A percentile compares a stretch with the other conserved stretches of the same genome.
Conservation (phyloP, 2,329 filamentous ascomycete genomes). For the Paramyrothecium roridum region DNA sequence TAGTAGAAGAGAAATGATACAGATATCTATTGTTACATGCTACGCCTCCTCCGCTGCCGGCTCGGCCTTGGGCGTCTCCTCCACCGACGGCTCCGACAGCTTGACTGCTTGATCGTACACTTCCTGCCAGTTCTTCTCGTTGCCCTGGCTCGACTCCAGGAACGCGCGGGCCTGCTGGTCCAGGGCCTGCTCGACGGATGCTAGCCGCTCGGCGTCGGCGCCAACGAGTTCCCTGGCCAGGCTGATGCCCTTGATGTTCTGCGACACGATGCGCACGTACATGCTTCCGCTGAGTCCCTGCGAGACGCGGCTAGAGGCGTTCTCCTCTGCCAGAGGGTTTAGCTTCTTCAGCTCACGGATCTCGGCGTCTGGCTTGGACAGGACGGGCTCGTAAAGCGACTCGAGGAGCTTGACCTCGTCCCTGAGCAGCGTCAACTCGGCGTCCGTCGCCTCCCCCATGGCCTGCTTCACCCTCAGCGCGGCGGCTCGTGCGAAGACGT, state of each 20-base stretch:
- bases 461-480: conserved; percentile 19
- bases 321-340: conserved; percentile 14
- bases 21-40: conserved; percentile 8
- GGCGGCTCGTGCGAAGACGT: conserved; percentile 24
- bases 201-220: conserved; percentile 25
- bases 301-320: conserved; percentile 1
- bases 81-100: neutral
- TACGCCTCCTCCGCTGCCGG: neutral
- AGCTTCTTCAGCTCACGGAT: conserved; percentile 19
- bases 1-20: conserved; percentile 16
- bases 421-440: conserved; percentile 17
- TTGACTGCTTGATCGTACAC: conserved; percentile 14
- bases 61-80: neutral
- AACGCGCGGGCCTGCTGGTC: conserved; percentile 31
- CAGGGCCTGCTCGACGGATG: conserved; percentile 34
- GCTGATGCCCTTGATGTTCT: conserved; percentile 39
- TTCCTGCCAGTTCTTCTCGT: conserved; percentile 13
- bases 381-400: conserved; percentile 19
- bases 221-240: conserved; percentile 38
- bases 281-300: conserved; percentile 17
- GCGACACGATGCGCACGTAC: conserved; percentile 22
- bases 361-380: neutral
- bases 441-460: conserved; percentile 16
- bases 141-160: conserved; percentile 8
- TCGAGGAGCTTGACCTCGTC: conserved; percentile 24